Evolutionary conservation across 257 asterid genomes (phyloP).

Genomic region (Handroanthus guayacan): DNA sequence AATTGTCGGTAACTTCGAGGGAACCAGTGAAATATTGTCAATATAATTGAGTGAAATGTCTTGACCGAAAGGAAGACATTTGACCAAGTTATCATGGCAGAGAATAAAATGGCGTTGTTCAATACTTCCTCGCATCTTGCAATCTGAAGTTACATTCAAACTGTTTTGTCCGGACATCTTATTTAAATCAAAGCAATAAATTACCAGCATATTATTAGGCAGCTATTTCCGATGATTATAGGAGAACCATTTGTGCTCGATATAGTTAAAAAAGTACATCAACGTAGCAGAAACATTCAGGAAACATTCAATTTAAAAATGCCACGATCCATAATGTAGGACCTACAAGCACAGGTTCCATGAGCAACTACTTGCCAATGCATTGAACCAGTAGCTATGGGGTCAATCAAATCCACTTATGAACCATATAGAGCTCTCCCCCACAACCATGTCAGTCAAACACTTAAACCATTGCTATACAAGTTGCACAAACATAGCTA

Average conservation of each 20-base stretch:
- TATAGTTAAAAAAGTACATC: neutral
- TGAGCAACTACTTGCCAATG: neutral
- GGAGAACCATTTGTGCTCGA: neutral
- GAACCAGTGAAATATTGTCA: neutral
- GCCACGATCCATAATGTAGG: neutral
- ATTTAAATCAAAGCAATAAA: neutral
- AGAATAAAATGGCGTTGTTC: neutral
- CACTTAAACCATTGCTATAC: neutral
- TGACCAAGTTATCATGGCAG: neutral
- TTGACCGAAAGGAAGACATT: conserved; percentile 1
- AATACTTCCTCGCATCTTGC: neutral
- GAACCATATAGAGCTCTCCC: neutral
- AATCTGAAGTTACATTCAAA: neutral
- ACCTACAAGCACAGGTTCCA: neutral
- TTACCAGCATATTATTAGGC: neutral
- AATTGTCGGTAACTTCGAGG: neutral
- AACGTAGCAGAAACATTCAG: neutral
- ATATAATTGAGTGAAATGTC: neutral
- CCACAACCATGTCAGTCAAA: neutral
- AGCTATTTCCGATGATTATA: neutral
- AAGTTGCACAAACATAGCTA: neutral
- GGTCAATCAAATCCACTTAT: neutral
- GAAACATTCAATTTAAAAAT: neutral
- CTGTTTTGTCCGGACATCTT: no score
- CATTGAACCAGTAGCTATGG: neutral